These are phyloP conservation scores for Epichloe baconii DNA, from an alignment of 2,329 filamentous ascomycete species.

Conservation along the genomic window DNA sequence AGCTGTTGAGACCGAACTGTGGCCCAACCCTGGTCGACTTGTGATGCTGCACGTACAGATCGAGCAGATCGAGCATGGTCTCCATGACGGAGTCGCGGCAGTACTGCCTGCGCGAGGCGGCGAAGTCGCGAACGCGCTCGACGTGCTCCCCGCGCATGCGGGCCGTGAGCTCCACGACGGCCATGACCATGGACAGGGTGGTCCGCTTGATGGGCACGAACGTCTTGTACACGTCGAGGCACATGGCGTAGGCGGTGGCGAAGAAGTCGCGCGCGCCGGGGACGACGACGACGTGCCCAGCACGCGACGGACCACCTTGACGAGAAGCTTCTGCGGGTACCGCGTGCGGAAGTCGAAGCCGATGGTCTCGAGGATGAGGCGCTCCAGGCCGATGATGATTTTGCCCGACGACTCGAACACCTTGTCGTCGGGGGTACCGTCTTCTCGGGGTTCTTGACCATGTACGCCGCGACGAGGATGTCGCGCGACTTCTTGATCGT, in stretches of 20 bases:
- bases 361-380: slow-evolving; percentile 82
- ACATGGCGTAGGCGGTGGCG: slow-evolving; percentile 64
- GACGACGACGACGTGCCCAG: slow-evolving; percentile 20
- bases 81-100: slow-evolving; percentile 45
- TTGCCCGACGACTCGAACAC: slow-evolving; percentile 73
- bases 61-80: slow-evolving; percentile 78
- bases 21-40: slow-evolving; percentile 61
- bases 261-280: slow-evolving; percentile 33
- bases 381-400: slow-evolving; percentile 77
- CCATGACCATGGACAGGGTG: slow-evolving; percentile 72
- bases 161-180: slow-evolving; percentile 67
- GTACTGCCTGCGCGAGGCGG: slow-evolving; percentile 33
- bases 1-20: slow-evolving; percentile 58
- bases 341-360: slow-evolving; percentile 89
- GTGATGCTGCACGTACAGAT: slow-evolving; percentile 80
- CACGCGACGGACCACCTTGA: slow-evolving; percentile 60
- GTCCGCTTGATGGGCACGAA: slow-evolving; percentile 86
- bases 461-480: slow-evolving; percentile 81
- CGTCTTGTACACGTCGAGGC: slow-evolving; percentile 82
- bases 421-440: slow-evolving; percentile 65
- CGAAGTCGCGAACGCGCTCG: slow-evolving; percentile 36
- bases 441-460: slow-evolving; percentile 58
- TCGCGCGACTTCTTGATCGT: slow-evolving; percentile 94
- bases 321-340: slow-evolving; percentile 71
- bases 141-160: slow-evolving; percentile 48